Percentiles rank a stretch among this genome's conserved stretches.
These are phyloP conservation scores for Myriosclerotinia scirpicola DNA, from an alignment of 2,329 filamentous ascomycete species.

Conservation along the genomic window DNA sequence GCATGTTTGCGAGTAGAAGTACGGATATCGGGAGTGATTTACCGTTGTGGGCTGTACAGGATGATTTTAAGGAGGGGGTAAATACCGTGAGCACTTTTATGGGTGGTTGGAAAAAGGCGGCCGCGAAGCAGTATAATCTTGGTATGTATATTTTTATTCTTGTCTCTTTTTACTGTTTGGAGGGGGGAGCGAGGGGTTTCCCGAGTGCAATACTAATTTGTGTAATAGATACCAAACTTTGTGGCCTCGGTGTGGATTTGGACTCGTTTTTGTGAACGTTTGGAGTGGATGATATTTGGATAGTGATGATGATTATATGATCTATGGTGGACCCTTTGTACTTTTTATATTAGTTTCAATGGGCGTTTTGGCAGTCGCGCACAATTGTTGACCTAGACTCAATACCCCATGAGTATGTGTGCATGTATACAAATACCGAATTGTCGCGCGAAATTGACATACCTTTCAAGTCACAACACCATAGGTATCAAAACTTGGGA, in stretches of 20 bases:
- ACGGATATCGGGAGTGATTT: slow-evolving; percentile 34
- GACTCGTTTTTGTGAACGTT: slow-evolving; percentile 25
- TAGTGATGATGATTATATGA: background rate
- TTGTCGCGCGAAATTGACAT: background rate
- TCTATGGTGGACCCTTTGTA: background rate
- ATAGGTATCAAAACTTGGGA: background rate
- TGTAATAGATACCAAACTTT: slow-evolving; percentile 31
- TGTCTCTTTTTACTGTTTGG: background rate
- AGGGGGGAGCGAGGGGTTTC: background rate
- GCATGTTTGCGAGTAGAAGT: slow-evolving; percentile 31
- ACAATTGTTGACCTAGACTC: background rate
- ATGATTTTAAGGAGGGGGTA: slow-evolving; percentile 29
- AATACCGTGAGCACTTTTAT: slow-evolving; percentile 34
- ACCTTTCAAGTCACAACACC: background rate
- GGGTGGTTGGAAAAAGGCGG: slow-evolving; percentile 34
- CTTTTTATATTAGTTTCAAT: background rate
- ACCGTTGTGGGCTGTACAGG: slow-evolving; percentile 36
- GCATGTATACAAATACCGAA: background rate
- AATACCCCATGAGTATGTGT: background rate
- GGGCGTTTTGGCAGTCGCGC: background rate
- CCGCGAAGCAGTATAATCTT: slow-evolving; percentile 34
- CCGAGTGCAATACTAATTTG: background rate
- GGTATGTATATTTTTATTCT: slow-evolving; percentile 25
- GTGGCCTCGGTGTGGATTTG: slow-evolving; percentile 31
- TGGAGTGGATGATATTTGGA: background rate